Conservation (phyloP, 1,139 yeast species). For the Lodderomyces jiufengensis region DNA sequence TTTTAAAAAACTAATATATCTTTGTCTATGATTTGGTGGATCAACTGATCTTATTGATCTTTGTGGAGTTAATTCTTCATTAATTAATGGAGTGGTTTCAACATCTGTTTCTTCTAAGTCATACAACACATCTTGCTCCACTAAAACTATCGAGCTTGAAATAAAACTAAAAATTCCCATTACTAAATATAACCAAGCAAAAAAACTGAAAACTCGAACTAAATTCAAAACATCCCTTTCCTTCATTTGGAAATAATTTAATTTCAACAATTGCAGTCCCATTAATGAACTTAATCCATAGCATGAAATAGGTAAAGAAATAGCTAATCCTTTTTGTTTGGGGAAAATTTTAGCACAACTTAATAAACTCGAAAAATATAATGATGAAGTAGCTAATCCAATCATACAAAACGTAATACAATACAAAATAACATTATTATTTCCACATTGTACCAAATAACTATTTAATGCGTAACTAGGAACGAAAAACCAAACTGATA, state of each 20-base stretch:
- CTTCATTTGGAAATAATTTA: conserved; percentile 39
- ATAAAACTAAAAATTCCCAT: conserved; percentile 59
- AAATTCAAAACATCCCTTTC: conserved; percentile 2
- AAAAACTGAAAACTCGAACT: conserved; percentile 49
- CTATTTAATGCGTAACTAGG: conserved; percentile 63
- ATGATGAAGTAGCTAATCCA: conserved; percentile 79
- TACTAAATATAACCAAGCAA: conserved; percentile 53
- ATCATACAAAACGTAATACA: conserved; percentile 45
- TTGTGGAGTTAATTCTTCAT: conserved; percentile 16
- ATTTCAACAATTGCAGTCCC: conserved; percentile 53
- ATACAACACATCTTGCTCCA: conserved; percentile 52
- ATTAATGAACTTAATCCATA: conserved; percentile 78
- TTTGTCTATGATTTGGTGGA: conserved; percentile 44
- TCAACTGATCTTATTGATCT: conserved; percentile 28
- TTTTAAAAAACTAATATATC: conserved; percentile 49
- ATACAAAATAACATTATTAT: conserved; percentile 18
- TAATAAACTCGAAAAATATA: conserved; percentile 72
- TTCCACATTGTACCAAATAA: conserved; percentile 9
- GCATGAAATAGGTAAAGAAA: conserved; percentile 82
- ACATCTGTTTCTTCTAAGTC: conserved; percentile 16
- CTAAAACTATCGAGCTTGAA: conserved; percentile 61
- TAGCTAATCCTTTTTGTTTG: conserved; percentile 69
- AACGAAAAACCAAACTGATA: conserved; percentile 62
- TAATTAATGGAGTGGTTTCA: conserved; percentile 10
- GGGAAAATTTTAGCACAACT: conserved; percentile 87